Conservation (phyloP, 805 yeast species). For the Citeromyces matritensis region DNA sequence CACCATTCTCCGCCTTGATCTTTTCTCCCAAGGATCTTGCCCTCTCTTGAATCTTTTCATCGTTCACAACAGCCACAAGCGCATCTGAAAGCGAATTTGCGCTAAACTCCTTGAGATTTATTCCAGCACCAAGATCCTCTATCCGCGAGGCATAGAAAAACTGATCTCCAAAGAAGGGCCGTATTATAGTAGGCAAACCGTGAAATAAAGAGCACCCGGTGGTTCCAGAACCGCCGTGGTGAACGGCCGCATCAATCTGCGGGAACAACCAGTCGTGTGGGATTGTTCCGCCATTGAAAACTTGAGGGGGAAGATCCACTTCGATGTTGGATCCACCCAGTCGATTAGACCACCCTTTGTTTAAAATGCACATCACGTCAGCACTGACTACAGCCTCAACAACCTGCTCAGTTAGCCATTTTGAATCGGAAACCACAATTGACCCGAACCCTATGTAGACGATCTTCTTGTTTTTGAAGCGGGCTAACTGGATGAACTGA, state of each 20-base stretch:
- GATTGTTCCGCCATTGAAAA: conserved; percentile 54
- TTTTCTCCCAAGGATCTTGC: conserved; percentile 49
- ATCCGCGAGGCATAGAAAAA: conserved; percentile 81
- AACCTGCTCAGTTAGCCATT: conserved; percentile 61
- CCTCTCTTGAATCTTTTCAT: conserved; percentile 48
- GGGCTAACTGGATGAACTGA: conserved; percentile 50
- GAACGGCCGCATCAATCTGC: conserved; percentile 84
- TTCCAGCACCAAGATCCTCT: conserved; percentile 81
- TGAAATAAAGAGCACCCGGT: conserved; percentile 83
- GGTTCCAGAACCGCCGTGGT: conserved; percentile 95
- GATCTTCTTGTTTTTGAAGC: conserved; percentile 43
- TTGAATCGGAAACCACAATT: conserved; percentile 78
- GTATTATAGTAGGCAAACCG: conserved; percentile 80
- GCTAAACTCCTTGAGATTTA: conserved; percentile 55
- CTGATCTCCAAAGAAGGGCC: conserved; percentile 95
- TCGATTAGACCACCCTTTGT: conserved; percentile 92
- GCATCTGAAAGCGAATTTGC: conserved; percentile 51
- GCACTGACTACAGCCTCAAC: conserved; percentile 67
- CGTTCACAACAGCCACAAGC: conserved; percentile 49
- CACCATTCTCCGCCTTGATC: conserved; percentile 71
- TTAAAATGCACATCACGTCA: conserved; percentile 74
- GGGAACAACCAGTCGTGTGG: conserved; percentile 96
- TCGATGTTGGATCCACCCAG: conserved; percentile 23
- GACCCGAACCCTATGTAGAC: conserved; percentile 95
- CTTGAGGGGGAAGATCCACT: conserved; percentile 44